phyloP scores from a whole-genome alignment of 139 green algal genomes.

The Chlorokybus atmophyticus region DNA sequence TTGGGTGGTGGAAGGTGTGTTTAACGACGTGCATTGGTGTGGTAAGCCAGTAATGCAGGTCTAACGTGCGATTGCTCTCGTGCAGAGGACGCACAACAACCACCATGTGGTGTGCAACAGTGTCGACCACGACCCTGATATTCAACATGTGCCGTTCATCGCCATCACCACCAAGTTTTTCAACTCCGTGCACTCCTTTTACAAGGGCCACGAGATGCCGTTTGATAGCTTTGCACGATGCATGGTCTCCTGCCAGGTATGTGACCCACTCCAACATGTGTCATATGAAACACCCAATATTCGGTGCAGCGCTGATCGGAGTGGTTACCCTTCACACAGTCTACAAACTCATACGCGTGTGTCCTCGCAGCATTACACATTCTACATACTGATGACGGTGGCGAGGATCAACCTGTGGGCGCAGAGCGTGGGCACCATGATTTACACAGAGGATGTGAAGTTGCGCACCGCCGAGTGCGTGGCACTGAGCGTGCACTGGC shows the following conservation, averaged over 20 bases:
- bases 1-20: conserved; percentile 35
- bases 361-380: conserved; percentile 33
- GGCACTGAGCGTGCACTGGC: conserved; percentile 9
- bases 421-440: conserved; percentile 20
- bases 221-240: conserved; percentile 18
- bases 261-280: too few relatives aligned
- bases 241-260: conserved; percentile 12
- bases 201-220: conserved; percentile 19
- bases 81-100: conserved; percentile 34
- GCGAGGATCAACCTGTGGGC: conserved; percentile 31
- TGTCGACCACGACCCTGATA: conserved; percentile 31
- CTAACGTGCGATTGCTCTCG: conserved; percentile 6
- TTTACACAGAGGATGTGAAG: conserved; percentile 4
- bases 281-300: too few relatives aligned
- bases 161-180: conserved; percentile 26
- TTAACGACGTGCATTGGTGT: too few relatives aligned
- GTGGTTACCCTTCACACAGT: too few relatives aligned
- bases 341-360: too few relatives aligned
- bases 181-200: conserved; percentile 18
- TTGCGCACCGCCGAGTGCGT: conserved; percentile 1
- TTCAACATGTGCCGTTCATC: conserved; percentile 34
- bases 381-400: conserved; percentile 35
- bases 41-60: too few relatives aligned
- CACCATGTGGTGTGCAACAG: conserved; percentile 36
- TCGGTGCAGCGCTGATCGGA: too few relatives aligned